Conservation (phyloP, 148 eudicot genomes). For the Beta vulgaris region DNA sequence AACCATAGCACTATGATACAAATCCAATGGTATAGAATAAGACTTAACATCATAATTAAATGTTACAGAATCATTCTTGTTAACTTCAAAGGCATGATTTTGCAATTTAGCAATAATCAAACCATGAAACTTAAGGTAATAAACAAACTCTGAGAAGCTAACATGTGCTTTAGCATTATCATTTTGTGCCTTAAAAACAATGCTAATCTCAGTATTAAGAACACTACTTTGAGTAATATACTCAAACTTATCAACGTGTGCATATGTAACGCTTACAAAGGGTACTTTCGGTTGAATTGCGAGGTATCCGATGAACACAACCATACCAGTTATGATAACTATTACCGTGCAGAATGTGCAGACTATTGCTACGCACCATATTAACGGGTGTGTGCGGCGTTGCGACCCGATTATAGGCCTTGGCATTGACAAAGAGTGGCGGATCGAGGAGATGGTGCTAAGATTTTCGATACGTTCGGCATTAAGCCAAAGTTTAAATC, state of each 20-base stretch:
- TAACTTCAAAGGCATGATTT: constrained; percentile 46
- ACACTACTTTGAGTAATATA: constrained; percentile 43
- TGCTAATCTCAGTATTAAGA: constrained; percentile 43
- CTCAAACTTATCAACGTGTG: constrained; percentile 47
- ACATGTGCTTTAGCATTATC: constrained; percentile 55
- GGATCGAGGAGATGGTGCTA: neutral
- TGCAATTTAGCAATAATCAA: constrained; percentile 37
- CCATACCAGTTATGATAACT: constrained; percentile 53
- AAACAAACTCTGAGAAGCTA: constrained; percentile 47
- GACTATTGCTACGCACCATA: constrained; percentile 61
- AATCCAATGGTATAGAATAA: constrained; percentile 43
- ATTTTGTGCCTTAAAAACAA: constrained; percentile 54
- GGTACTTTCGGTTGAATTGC: constrained; percentile 55
- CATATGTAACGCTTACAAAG: constrained; percentile 40
- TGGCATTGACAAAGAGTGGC: constrained; percentile 22
- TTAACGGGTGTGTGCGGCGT: constrained; percentile 44
- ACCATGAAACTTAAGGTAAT: constrained; percentile 43
- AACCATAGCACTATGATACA: constrained; percentile 14
- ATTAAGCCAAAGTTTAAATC: constrained; percentile 21
- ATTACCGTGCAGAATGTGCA: constrained; percentile 52
- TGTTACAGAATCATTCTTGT: constrained; percentile 34
- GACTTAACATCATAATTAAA: constrained; percentile 40
- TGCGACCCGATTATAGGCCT: constrained; percentile 11
- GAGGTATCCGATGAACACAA: constrained; percentile 57
- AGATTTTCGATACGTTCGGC: constrained; percentile 23